Conservation (phyloP, 2,329 filamentous ascomycete species). For the Colletotrichum viniferum region DNA sequence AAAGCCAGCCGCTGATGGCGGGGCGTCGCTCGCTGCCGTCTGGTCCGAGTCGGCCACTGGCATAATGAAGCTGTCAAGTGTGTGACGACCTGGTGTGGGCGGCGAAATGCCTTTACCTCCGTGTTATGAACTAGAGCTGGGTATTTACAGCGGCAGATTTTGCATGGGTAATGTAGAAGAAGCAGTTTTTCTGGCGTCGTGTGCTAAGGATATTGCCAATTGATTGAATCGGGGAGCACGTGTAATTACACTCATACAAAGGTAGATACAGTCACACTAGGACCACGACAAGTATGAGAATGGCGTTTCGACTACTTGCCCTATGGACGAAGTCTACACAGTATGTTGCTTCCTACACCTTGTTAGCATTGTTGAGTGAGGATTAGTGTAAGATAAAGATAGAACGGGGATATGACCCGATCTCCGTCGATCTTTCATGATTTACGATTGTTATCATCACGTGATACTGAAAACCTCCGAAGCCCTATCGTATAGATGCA, state of each 20-base stretch:
- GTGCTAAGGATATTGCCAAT: conserved; percentile 13
- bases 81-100: not conserved
- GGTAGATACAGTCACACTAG: not conserved
- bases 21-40: not conserved
- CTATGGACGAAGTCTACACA: not conserved
- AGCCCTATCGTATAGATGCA: not conserved
- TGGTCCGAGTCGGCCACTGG: not conserved
- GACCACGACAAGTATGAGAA: not conserved
- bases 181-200: conserved; percentile 7
- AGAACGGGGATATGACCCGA: not conserved
- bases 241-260: not conserved
- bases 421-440: not conserved
- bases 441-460: not conserved
- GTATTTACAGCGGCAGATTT: not conserved
- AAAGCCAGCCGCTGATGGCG: not conserved
- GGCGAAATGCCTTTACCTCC: not conserved
- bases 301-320: not conserved
- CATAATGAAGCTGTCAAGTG: conserved; percentile 8
- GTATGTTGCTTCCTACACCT: not conserved
- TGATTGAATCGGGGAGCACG: not conserved
- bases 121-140: not conserved
- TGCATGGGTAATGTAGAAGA: conserved; percentile 19
- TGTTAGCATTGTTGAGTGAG: not conserved
- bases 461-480: not conserved
- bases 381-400: not conserved